Percentiles rank a stretch among this genome's conserved stretches.
phyloP scores from a whole-genome alignment of 1,284 basidiomycete species.

The Leccinum subrobustum region DNA sequence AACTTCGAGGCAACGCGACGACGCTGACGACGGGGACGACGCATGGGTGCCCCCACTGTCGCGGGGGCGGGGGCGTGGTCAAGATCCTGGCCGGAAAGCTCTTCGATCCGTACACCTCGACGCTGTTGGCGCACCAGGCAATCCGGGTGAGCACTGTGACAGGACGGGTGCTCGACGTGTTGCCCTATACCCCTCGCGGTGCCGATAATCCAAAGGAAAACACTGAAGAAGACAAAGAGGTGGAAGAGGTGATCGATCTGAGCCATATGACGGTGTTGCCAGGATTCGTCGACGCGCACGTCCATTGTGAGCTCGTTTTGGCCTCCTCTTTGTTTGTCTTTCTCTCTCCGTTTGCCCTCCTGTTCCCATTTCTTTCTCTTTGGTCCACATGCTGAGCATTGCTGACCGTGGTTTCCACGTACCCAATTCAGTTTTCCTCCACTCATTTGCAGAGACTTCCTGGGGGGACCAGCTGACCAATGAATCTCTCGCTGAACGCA shows the following conservation, averaged over 20 bases:
- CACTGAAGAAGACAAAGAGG: background rate
- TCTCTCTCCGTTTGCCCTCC: too few relatives aligned
- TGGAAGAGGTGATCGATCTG: slow-evolving; percentile 43
- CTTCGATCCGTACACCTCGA: slow-evolving; percentile 40
- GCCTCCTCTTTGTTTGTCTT: too few relatives aligned
- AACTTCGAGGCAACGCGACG: background rate
- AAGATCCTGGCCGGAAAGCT: slow-evolving; percentile 38
- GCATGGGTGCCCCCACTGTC: background rate
- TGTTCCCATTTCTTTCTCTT: background rate
- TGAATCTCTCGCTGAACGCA: slow-evolving; percentile 53
- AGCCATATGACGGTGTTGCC: slow-evolving; percentile 52
- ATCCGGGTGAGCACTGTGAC: slow-evolving; percentile 38
- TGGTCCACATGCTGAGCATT: background rate
- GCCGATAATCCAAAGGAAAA: background rate
- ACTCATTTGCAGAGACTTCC: slow-evolving; percentile 57
- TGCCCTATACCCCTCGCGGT: slow-evolving; percentile 5
- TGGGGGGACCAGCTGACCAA: slow-evolving; percentile 66
- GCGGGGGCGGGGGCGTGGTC: slow-evolving; percentile 7
- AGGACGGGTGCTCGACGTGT: slow-evolving; percentile 38
- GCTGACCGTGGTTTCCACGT: background rate
- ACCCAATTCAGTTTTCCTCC: slow-evolving; percentile 51
- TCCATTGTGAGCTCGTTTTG: slow-evolving; percentile 54
- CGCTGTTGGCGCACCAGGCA: slow-evolving; percentile 34
- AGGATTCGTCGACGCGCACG: slow-evolving; percentile 65
- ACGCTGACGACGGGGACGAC: background rate